phyloP scores from a whole-genome alignment of 2,329 filamentous ascomycete species.

The Arthrinium puccinioides region DNA sequence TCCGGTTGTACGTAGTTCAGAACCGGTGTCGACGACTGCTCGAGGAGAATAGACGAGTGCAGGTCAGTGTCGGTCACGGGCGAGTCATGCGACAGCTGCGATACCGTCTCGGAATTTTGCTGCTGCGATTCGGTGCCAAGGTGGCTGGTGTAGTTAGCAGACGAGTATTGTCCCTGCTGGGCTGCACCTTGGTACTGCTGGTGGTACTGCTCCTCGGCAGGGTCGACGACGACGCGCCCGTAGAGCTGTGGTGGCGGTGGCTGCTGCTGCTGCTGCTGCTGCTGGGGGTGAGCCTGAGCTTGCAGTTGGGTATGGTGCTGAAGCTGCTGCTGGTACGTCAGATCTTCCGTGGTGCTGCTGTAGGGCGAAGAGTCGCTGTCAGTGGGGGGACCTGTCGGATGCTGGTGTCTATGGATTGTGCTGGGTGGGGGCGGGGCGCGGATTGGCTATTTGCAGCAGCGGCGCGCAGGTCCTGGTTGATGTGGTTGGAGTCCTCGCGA shows the following conservation, averaged over 20 bases:
- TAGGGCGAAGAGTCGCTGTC: constrained; percentile 38
- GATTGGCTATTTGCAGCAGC: constrained; percentile 20
- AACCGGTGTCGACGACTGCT: constrained; percentile 35
- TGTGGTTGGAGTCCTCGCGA: constrained; percentile 31
- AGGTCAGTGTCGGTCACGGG: constrained; percentile 43
- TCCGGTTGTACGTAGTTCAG: constrained; percentile 25
- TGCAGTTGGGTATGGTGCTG: constrained; percentile 13
- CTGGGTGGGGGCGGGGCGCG: constrained; percentile 6
- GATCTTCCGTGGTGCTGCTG: constrained; percentile 31
- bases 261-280: constrained; percentile 27
- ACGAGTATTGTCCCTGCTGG: constrained; percentile 20
- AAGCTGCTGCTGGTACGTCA: constrained; percentile 34
- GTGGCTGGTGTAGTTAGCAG: constrained; percentile 17
- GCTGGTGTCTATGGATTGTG: constrained; percentile 31
- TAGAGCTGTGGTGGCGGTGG: constrained; percentile 21
- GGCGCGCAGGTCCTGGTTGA: constrained; percentile 31
- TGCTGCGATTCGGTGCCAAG: constrained; percentile 26
- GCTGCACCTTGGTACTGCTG: constrained; percentile 26
- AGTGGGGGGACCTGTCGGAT: constrained; percentile 41
- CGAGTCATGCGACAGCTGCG: constrained; percentile 57
- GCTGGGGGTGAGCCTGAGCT: constrained; percentile 3
- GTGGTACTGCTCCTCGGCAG: constrained; percentile 23
- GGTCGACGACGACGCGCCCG: constrained; percentile 32
- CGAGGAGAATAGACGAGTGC: constrained; percentile 31
- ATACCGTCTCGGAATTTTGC: constrained; percentile 52